Percentiles rank a stretch among this genome's conserved stretches.
These are phyloP conservation scores for Apiotrichum mycotoxinovorans DNA, from an alignment of 1,284 basidiomycete species.

Conservation along the genomic window DNA sequence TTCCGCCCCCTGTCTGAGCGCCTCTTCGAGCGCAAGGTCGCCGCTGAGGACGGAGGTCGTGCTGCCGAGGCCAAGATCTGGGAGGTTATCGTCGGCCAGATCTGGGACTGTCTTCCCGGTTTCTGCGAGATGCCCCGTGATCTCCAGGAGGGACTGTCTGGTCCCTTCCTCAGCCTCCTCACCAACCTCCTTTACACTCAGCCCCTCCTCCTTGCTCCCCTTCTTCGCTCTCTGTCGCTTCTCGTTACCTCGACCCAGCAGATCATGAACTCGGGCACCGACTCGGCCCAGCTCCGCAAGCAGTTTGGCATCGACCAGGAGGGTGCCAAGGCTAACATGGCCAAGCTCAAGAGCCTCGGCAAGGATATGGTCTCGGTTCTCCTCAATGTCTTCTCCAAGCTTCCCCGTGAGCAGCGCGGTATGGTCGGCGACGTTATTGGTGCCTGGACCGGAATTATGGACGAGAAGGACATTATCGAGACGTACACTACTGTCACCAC, in stretches of 20 bases:
- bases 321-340: conserved; percentile 66
- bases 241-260: conserved; percentile 65
- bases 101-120: conserved; percentile 69
- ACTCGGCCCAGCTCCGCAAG: conserved; percentile 53
- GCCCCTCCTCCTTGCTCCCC: conserved; percentile 71
- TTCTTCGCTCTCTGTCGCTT: conserved; percentile 74
- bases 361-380: conserved; percentile 92
- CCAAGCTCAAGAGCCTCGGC: conserved; percentile 70
- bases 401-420: conserved; percentile 69
- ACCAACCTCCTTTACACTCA: conserved; percentile 88
- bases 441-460: conserved; percentile 79
- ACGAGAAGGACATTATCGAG: conserved; percentile 68
- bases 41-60: conserved; percentile 65
- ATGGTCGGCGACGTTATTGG: conserved; percentile 85
- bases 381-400: conserved; percentile 93
- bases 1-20: conserved; percentile 92
- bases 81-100: conserved; percentile 85
- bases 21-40: conserved; percentile 80
- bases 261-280: conserved; percentile 52
- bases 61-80: conserved; percentile 87
- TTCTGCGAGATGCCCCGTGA: conserved; percentile 79
- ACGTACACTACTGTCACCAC: conserved; percentile 76
- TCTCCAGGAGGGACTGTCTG: conserved; percentile 61
- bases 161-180: conserved; percentile 77
- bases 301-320: conserved; percentile 57